These are phyloP conservation scores for Fragaria vesca DNA, from an alignment of 306 rosid species.

Conservation along the genomic window DNA sequence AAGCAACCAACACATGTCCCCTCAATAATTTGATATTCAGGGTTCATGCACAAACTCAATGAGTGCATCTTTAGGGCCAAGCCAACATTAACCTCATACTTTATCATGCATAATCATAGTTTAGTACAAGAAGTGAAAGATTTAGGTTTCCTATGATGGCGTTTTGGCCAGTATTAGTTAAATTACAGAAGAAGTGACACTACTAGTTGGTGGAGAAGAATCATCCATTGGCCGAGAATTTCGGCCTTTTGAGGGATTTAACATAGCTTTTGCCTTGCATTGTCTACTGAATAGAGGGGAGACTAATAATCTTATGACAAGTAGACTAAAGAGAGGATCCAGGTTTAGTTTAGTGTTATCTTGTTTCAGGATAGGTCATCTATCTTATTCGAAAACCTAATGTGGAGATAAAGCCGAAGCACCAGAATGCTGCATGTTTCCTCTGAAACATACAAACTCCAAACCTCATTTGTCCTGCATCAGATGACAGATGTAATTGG, in stretches of 20 bases:
- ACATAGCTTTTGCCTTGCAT: slow-evolving; percentile 13
- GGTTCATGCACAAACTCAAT: slow-evolving; percentile 35
- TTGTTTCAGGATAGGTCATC: slow-evolving; percentile 25
- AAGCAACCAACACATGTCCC: slow-evolving; percentile 38
- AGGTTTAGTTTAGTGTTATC: slow-evolving; percentile 20
- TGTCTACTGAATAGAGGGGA: slow-evolving; percentile 21
- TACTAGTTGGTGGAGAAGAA: slow-evolving; percentile 34
- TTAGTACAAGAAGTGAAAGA: slow-evolving; percentile 22
- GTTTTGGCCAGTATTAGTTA: slow-evolving; percentile 10
- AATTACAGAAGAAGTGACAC: slow-evolving; percentile 15
- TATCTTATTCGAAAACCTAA: slow-evolving; percentile 21
- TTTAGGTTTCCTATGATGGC: slow-evolving; percentile 16
- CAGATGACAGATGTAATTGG: not conserved
- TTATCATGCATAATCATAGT: slow-evolving; percentile 21
- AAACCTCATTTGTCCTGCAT: slow-evolving; percentile 8
- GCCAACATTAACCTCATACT: slow-evolving; percentile 29
- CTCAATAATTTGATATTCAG: slow-evolving; percentile 25
- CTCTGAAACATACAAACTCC: slow-evolving; percentile 21
- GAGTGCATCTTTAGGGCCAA: slow-evolving; percentile 22
- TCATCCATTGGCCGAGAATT: slow-evolving; percentile 44
- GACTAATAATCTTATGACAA: slow-evolving; percentile 31
- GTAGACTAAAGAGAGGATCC: slow-evolving; percentile 15
- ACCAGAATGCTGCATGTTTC: slow-evolving; percentile 20
- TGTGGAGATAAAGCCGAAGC: slow-evolving; percentile 21
- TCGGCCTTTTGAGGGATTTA: slow-evolving; percentile 34